Base-by-base conservation (phyloP, 768 basidiomycete species). In the Macrolepiota albuminosa region DNA sequence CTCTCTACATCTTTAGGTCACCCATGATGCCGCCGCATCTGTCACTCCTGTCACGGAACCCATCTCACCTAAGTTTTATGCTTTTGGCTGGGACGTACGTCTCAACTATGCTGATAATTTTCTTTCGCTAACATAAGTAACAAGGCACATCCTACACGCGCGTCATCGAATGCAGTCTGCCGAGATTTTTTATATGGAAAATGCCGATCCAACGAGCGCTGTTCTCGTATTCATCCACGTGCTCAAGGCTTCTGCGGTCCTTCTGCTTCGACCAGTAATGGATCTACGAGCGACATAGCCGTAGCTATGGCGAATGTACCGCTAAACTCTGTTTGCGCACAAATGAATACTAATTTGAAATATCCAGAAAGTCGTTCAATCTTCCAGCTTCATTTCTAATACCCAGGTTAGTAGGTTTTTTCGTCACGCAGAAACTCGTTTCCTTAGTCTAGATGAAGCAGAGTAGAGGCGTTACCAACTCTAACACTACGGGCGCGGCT, bases 141-240 rank as follows among this genome's bases (percentile, higher is more conserved):
- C 46, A 49, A 78, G 75, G 70, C 73, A 8, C 64, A 64, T 46
- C 69, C 61, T 7, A 77, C 76, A 0, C 59, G 51, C 0, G 75
- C 73, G 1, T 7, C 21, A 1, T 53, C 49, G 14, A 63, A 66
- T 43, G 63, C 64, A 56, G 49, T 63, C 21, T 66, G 66, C 46
- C 55, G 39, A n/a, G 2, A 16, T 10, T 66, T 64, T 45, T 5
- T 60, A n/a, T 16, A 8, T 0, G 43, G 52, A 14, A 5, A 8
- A 4, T 64, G 66, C 26, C n/a, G 0, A 14, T 2, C 1, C 10
- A 24, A 52, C 14, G 40, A 54, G 34, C 0, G 10, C 0, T 66
- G 63, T 39, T 1, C 1, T 7, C 59, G 61, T 43, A 63, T 66
- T 24, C 66, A 64, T 45, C 63, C 66, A 16, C 58, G 42, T 7